Percentiles rank a stretch among this genome's conserved stretches.
Conservation (phyloP, 768 basidiomycete genomes). For the Chlorophyllum brunneum region DNA sequence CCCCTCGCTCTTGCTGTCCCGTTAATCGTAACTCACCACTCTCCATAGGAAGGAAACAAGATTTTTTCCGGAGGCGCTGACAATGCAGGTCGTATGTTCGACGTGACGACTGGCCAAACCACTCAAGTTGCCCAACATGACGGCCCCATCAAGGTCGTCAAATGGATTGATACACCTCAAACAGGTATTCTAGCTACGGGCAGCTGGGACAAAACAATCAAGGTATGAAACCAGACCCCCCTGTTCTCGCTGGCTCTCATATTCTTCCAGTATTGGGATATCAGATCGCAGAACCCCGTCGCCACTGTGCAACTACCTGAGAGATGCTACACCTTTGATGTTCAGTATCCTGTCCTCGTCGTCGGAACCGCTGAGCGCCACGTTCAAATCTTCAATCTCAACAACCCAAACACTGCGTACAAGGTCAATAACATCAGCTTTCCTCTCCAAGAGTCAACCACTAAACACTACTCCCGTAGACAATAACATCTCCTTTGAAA, state of each 20-base stretch:
- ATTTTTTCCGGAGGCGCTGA: slow-evolving; percentile 92
- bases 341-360: slow-evolving; percentile 79
- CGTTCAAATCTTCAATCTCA: slow-evolving; percentile 85
- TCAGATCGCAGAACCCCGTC: slow-evolving; percentile 71
- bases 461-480: slow-evolving; percentile 37
- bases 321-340: slow-evolving; percentile 85
- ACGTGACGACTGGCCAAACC: slow-evolving; percentile 77
- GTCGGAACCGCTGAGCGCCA: slow-evolving; percentile 93
- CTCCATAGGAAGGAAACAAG: slow-evolving; percentile 77
- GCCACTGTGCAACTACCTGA: slow-evolving; percentile 83
- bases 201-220: slow-evolving; percentile 97
- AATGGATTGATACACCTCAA: slow-evolving; percentile 75
- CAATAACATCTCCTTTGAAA: slow-evolving; percentile 81
- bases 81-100: slow-evolving; percentile 93
- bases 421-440: slow-evolving; percentile 45
- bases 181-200: slow-evolving; percentile 84
- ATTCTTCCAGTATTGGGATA: slow-evolving; percentile 99
- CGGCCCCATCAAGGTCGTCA: slow-evolving; percentile 78
- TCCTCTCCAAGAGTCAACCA: background rate
- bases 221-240: slow-evolving; percentile 45
- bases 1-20: background rate
- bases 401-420: slow-evolving; percentile 73
- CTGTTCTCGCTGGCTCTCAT: no score
- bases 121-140: slow-evolving; percentile 89
- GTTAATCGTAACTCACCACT: slow-evolving; percentile 10